Percentiles rank a stretch among this genome's conserved stretches.
phyloP scores from a whole-genome alignment of 23 red algal genomes.

The Agarophyton chilense region DNA sequence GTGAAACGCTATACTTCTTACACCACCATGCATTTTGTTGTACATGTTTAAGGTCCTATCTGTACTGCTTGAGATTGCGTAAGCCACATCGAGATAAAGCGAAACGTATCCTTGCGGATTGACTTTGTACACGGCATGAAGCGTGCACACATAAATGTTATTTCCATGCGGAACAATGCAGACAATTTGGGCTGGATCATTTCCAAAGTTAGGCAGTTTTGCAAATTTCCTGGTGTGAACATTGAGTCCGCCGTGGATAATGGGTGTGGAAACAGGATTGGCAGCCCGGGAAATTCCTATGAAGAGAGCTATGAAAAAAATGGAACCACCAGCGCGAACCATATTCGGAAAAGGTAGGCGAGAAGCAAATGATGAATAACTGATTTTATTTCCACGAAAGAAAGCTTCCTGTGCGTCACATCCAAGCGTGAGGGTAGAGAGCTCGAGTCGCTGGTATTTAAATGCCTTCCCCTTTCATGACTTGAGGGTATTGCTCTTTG shows the following conservation, averaged over 20 bases:
- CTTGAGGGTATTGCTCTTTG: too few relatives aligned
- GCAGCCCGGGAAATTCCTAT: not conserved
- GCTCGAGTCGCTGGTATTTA: too few relatives aligned
- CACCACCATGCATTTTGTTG: conserved; percentile 43
- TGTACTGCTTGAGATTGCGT: not conserved
- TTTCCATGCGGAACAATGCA: conserved; percentile 26
- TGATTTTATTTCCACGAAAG: too few relatives aligned
- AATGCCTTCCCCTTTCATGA: too few relatives aligned
- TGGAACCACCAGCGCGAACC: not conserved
- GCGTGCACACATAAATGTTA: conserved; percentile 43
- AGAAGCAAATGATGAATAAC: too few relatives aligned
- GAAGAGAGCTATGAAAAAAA: not conserved
- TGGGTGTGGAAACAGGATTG: conserved; percentile 51
- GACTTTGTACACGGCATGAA: conserved; percentile 26
- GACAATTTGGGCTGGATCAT: conserved; percentile 22
- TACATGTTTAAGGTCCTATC: not conserved
- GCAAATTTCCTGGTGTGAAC: conserved; percentile 47
- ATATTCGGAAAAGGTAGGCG: too few relatives aligned
- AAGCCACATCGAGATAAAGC: conserved; percentile 21
- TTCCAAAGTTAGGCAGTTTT: conserved; percentile 19
- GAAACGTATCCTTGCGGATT: conserved; percentile 20
- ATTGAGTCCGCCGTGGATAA: conserved; percentile 12
- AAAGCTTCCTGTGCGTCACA: too few relatives aligned
- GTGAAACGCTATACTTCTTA: conserved; percentile 60
- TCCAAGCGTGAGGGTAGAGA: too few relatives aligned